phyloP scores from a whole-genome alignment of 345 rosid species.

The Acer yangbiense region DNA sequence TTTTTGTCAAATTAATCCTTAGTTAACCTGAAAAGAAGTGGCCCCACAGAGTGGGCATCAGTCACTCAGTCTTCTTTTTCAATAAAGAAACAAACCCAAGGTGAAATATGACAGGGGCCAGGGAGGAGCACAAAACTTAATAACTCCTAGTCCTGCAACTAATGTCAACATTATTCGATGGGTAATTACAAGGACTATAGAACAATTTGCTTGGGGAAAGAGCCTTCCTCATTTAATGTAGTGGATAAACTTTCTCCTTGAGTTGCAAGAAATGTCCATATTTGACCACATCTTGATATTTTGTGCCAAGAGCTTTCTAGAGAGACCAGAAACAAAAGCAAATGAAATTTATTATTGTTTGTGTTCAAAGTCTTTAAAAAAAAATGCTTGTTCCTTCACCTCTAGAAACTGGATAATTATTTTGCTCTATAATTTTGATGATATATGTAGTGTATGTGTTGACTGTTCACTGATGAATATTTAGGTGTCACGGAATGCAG shows the following conservation, averaged over 20 bases:
- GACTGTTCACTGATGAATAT: constrained; percentile 23
- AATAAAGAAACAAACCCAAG: not conserved
- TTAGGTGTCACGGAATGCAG: constrained; percentile 71
- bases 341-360: not conserved
- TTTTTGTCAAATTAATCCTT: not conserved
- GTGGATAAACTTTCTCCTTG: not conserved
- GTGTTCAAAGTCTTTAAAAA: not conserved
- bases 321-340: not conserved
- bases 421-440: not conserved
- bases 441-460: constrained; percentile 17
- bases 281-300: not conserved
- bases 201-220: not conserved
- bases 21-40: not conserved
- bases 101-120: not conserved
- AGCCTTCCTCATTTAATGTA: constrained; percentile 5
- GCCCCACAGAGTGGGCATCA: not conserved
- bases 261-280: not conserved
- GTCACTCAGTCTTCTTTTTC: too few relatives aligned
- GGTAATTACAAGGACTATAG: not conserved
- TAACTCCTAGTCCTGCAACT: not conserved
- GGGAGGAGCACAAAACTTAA: not conserved
- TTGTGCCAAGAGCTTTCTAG: not conserved
- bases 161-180: not conserved
- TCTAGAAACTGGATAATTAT: not conserved
- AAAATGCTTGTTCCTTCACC: not conserved